Evolutionary conservation across 2,329 filamentous ascomycete species (phyloP), one percentile per base, ranked within the genome.

Genomic region (Beauveria varroae): DNA sequence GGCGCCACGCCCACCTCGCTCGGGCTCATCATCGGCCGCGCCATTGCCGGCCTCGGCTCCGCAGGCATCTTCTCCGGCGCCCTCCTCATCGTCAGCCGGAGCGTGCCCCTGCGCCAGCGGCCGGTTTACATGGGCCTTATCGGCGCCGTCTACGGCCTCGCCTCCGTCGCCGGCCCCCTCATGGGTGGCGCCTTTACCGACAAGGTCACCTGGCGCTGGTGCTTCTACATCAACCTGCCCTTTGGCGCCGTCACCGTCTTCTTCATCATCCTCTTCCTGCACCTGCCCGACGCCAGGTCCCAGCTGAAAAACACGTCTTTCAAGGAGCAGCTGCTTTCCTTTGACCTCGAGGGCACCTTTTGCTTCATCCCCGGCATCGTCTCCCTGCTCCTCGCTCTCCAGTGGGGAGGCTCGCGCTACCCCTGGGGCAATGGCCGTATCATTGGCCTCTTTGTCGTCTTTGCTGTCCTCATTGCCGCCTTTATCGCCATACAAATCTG

Each of bases 1-100:
- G 64, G 62, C n/a, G 64, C 61, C 3, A 63, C 64, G 5, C 63
- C 63, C 10, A 64, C 43, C 52, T 65, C 64, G 5, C 47, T 58
- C n/a, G 64, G 57, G 40, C 59, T 67, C 57, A 67, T 67, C 57
- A 24, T 65, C 24, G 65, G 65, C 22, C 52, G 65, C 6, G 64
- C 63, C 47, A 62, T 67, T 41, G 60, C 65, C n/a, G 65, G 65
- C 20, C 20, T 67, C 12, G 75, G 75, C 52, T 63, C 75, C 9
- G 69, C 76, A 24, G 71, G 71, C 24, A 72, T 69, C 64, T 81
- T 82, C 66, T 77, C 79, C 1, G 80, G 80, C n/a, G 75, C 76
- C 53, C 76, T 64, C 1, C 53, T 65, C 57, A 70, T 78, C 59
- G 72, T 76, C 37, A 52, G 54, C n/a, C 54, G 60, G 49, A 43